Evolutionary conservation across 1,139 yeast species (phyloP).

Genomic region (Magnusiomyces tetraspermus): DNA sequence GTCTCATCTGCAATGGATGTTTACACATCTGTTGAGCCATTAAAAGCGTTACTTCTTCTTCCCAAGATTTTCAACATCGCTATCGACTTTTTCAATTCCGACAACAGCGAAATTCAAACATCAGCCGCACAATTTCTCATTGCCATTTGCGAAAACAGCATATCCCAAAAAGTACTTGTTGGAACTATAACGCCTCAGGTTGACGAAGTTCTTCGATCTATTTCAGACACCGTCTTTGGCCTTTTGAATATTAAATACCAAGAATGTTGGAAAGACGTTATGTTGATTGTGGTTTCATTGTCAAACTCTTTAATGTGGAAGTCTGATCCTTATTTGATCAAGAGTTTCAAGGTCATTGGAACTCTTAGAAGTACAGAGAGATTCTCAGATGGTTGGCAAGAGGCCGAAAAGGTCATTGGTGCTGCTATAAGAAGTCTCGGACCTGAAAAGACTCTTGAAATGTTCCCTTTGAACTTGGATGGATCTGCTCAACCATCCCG

Average conservation of each 20-base stretch:
- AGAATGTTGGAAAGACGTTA: slow-evolving; percentile 64
- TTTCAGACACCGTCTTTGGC: slow-evolving; percentile 41
- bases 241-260: slow-evolving; percentile 67
- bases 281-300: slow-evolving; percentile 58
- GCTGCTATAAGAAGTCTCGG: slow-evolving; percentile 75
- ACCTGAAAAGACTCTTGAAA: slow-evolving; percentile 66
- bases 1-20: slow-evolving; percentile 78
- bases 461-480: slow-evolving; percentile 69
- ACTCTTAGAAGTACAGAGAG: slow-evolving; percentile 76
- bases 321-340: slow-evolving; percentile 62
- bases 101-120: slow-evolving; percentile 52
- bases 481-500: slow-evolving; percentile 55
- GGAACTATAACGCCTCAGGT: slow-evolving; percentile 33
- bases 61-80: slow-evolving; percentile 51
- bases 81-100: slow-evolving; percentile 55
- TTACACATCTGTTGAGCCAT: slow-evolving; percentile 52
- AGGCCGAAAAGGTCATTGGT: slow-evolving; percentile 72
- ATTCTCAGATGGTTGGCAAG: slow-evolving; percentile 60
- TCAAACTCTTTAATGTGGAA: slow-evolving; percentile 58
- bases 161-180: slow-evolving; percentile 4
- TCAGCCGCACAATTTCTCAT: slow-evolving; percentile 84
- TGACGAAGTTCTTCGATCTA: slow-evolving; percentile 44
- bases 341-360: slow-evolving; percentile 65
- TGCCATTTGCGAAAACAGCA: slow-evolving; percentile 39
- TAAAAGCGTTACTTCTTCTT: slow-evolving; percentile 46